Evolutionary conservation across 2,329 filamentous ascomycete species (phyloP), one percentile per base, ranked within the genome.

Genomic region (Aurifilum marmelostoma): DNA sequence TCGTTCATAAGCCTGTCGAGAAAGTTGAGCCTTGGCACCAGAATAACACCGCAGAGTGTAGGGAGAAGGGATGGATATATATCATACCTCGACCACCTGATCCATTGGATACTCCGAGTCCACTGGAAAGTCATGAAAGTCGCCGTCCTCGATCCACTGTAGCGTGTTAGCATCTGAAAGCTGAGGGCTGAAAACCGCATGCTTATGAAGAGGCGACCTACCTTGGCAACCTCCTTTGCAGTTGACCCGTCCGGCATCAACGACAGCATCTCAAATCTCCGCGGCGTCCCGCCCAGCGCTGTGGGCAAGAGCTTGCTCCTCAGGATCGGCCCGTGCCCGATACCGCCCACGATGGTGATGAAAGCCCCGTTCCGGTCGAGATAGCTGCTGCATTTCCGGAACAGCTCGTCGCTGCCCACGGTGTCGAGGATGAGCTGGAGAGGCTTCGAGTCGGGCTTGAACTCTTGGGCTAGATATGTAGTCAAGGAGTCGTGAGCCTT

Each of bases 391-490:
- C 77, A 81, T 27, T 80, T 69, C 11, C 73, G 68, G 73, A 83
- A 87, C 27, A 87, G 76, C 1, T 81, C 74, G 60, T 85, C 82
- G 29, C 79, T 79, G 16, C 85, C 85, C 5, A 83, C 79, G 59
- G 81, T 83, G 72, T 88, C 85, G 59, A 86, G 79, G 65, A 87
- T 80, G 58, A 81, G 73, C 73, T 86, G 79, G 59, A 83, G 80
- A 0, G 77, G 70, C 21, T 58, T 58, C 21, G 64, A 59, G 24
- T 32, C 61, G 54, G 47, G 21, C 8, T 34, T 39, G 29, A 69
- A 69, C 34, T 37, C 56, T 9, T 73, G 66, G 0, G 75, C 73
- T 11, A 85, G 75, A 41, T 79, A 71, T 0, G 74, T 71, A 1
- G 81, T 71, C 1, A 87, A 73, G 5, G 78, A 71, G 0, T 75